Conservation (phyloP, 2,329 filamentous ascomycete genomes). For the Sporothrix euskadiensis region DNA sequence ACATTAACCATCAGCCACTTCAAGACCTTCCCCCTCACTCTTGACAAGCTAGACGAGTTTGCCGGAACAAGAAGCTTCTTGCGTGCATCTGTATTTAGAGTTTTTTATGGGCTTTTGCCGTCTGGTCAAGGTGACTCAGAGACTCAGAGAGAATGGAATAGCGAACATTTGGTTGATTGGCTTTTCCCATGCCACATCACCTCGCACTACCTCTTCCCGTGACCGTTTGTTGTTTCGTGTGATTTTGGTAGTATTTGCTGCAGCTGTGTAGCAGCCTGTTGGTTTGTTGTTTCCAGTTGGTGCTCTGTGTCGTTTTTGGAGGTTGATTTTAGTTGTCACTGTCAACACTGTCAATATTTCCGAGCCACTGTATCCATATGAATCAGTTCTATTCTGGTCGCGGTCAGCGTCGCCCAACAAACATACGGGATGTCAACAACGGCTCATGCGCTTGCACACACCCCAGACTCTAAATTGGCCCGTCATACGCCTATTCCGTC, state of each 20-base stretch:
- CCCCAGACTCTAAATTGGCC: background rate
- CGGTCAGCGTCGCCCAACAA: background rate
- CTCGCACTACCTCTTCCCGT: background rate
- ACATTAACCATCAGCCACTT: background rate
- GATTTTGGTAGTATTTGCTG: background rate
- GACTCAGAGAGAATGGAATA: background rate
- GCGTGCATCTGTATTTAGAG: background rate
- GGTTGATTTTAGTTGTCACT: background rate
- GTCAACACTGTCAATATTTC: too few relatives aligned
- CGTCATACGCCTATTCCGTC: background rate
- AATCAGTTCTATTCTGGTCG: too few relatives aligned
- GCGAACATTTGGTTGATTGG: background rate
- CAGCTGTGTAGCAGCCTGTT: background rate
- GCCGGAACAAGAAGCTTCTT: background rate
- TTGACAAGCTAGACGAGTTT: background rate
- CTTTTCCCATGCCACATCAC: slow-evolving; percentile 18
- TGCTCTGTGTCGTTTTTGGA: background rate
- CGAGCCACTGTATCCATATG: too few relatives aligned
- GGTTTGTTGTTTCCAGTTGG: background rate
- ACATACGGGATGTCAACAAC: background rate
- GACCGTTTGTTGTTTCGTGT: background rate
- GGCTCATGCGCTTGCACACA: too few relatives aligned
- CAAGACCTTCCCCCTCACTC: background rate
- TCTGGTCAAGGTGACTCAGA: slow-evolving; percentile 16
- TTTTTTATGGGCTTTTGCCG: background rate